Evolutionary conservation across 2,329 filamentous ascomycete genomes (phyloP).

Genomic region (Exophiala calicioides): DNA sequence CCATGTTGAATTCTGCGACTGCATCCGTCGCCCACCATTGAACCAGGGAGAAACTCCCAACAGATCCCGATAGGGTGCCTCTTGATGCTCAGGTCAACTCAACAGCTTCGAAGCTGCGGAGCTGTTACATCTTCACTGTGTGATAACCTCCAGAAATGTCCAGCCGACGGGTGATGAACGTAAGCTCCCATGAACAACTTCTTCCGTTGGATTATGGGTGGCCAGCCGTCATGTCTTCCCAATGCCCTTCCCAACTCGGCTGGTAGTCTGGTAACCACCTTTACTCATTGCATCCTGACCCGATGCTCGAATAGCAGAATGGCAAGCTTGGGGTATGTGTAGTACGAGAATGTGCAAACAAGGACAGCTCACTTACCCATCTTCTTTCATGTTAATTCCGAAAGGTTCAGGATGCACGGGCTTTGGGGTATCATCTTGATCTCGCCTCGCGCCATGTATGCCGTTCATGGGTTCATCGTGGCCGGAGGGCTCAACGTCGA

Average conservation of each 20-base stretch:
- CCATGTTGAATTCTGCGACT: too few species aligned
- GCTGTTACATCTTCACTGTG: too few species aligned
- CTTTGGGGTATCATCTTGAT: conserved; percentile 36
- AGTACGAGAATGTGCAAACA: conserved; percentile 28
- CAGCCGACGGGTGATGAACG: too few species aligned
- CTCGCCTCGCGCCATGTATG: conserved; percentile 39
- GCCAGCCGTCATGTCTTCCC: too few species aligned
- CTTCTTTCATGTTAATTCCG: conserved; percentile 79
- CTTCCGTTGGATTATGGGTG: too few species aligned
- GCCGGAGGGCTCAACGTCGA: conserved; percentile 33
- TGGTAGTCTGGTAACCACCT: too few species aligned
- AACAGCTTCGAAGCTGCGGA: too few species aligned
- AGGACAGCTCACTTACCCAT: conserved; percentile 70
- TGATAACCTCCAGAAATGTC: too few species aligned
- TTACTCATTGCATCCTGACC: background rate
- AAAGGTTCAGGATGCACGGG: conserved; percentile 33
- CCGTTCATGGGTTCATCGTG: conserved; percentile 32
- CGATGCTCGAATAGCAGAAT: conserved; percentile 26
- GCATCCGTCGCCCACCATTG: background rate
- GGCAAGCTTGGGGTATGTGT: conserved; percentile 30
- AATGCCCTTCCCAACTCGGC: too few species aligned
- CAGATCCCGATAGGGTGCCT: background rate
- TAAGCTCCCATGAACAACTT: too few species aligned
- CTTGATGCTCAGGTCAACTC: background rate
- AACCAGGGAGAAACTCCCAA: background rate